Conservation (phyloP, 345 rosid genomes). For the Eucalyptus guilfoylei region DNA sequence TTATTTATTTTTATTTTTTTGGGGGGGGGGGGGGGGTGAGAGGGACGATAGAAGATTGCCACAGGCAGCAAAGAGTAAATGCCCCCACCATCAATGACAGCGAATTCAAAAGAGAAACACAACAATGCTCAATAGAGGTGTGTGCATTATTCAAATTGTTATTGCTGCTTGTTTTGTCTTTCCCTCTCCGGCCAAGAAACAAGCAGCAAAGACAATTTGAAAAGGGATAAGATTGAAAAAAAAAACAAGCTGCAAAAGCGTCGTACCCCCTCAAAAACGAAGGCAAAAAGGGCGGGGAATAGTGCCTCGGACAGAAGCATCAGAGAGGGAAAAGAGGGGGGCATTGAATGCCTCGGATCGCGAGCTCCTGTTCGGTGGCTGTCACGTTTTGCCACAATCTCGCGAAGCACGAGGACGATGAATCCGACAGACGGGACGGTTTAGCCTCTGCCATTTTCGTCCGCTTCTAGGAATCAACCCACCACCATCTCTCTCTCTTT, state of each 20-base stretch:
- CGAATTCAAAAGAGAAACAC: background rate
- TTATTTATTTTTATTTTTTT: accelerated
- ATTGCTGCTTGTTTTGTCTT: background rate
- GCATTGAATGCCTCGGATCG: constrained; percentile 8
- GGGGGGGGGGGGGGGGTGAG: too few species aligned
- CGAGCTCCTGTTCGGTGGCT: constrained; percentile 13
- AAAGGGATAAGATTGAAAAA: background rate
- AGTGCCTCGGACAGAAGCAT: background rate
- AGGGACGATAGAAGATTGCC: too few species aligned
- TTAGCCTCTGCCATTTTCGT: background rate
- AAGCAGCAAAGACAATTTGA: background rate
- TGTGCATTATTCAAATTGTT: too few species aligned
- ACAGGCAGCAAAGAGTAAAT: too few species aligned
- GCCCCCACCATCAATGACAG: background rate
- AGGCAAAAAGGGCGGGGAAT: background rate
- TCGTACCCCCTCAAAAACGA: background rate
- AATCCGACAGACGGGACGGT: background rate
- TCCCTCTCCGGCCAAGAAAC: background rate
- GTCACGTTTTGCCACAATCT: constrained; percentile 2
- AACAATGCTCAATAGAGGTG: too few species aligned
- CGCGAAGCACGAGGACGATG: background rate
- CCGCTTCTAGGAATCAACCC: background rate
- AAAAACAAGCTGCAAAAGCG: background rate
- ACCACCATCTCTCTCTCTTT: background rate
- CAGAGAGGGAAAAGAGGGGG: background rate